Base-by-base conservation (phyloP, 306 rosid species). In the Cicer chorassanicum region DNA sequence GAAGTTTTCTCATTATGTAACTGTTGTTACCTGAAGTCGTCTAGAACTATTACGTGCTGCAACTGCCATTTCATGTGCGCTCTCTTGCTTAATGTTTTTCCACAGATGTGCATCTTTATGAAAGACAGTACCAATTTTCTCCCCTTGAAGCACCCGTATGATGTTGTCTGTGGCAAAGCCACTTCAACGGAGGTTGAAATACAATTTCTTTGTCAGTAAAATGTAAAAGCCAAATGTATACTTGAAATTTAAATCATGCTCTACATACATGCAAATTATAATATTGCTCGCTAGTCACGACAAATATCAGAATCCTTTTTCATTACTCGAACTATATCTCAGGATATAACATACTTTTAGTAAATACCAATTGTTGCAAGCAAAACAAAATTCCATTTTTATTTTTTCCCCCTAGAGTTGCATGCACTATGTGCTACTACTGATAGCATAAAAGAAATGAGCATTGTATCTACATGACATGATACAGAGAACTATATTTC, bases 31-130 rank as follows among this genome's bases (percentile, higher is more conserved):
- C 87, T 90, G 96, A 87, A 93, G 94, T 66, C 50, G 76, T 59
- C 92, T 88, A 41, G 96, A 91, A 81, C 86, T 38, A 72, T 89
- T 88, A 38, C 96, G 85, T 5, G 98, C 97, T 8, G 92, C 79
- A 79, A 89, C 89, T 6, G 97, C 98, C 97, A 91, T 88, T 19
- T 89, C 98, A 55, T 86, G 89, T 1, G 91, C 91, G 14, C 84
- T 74, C 13, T 85, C 87, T 76, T 91, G 96, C 79, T 85, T 91
- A 73, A 83, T 70, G 1, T 44, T 50, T 56, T 80, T 75, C 98
- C 97, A 93, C 70, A 88, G 66, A 73, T 90, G 94, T 54, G 98
- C 94, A 80, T 94, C 97, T 81, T 81, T 86, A 76, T 94, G 98
- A 83, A 94, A 94, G 65, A 94, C 91, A 59, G 98, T 94, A 48